Percentiles rank a stretch among this genome's conserved stretches.
Conservation (phyloP, 768 basidiomycete genomes). For the Leucocoprinus birnbaumii region DNA sequence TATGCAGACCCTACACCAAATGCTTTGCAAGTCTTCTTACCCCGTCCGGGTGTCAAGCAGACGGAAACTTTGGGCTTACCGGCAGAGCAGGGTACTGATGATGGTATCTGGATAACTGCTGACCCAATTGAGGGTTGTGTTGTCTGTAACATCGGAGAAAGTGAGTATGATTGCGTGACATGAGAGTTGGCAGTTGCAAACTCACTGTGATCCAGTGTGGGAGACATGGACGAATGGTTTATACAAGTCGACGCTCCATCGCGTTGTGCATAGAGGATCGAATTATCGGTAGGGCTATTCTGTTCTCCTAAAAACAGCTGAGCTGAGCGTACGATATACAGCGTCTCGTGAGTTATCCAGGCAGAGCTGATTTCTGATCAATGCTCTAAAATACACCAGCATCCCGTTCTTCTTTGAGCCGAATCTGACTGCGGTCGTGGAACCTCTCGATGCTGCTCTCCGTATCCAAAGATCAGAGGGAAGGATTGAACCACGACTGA, state of each 20-base stretch:
- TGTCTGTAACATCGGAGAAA: slow-evolving; percentile 92
- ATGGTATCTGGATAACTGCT: slow-evolving; percentile 78
- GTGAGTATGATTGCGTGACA: slow-evolving; percentile 37
- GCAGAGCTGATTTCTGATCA: neutral
- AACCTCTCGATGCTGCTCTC: slow-evolving; percentile 60
- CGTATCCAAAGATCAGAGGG: slow-evolving; percentile 28
- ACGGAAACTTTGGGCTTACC: slow-evolving; percentile 35
- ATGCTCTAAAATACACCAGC: slow-evolving; percentile 30
- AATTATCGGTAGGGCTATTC: slow-evolving; percentile 55
- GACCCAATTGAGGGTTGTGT: slow-evolving; percentile 82
- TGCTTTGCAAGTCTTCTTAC: slow-evolving; percentile 81
- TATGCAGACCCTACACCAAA: slow-evolving; percentile 76
- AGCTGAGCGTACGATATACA: slow-evolving; percentile 20
- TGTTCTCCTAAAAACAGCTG: neutral
- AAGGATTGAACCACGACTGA: slow-evolving; percentile 18
- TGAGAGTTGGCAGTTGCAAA: too few relatives aligned
- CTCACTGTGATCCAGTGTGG: slow-evolving; percentile 59
- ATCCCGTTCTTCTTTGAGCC: slow-evolving; percentile 96
- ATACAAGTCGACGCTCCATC: slow-evolving; percentile 85
- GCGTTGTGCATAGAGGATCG: slow-evolving; percentile 73
- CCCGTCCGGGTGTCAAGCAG: slow-evolving; percentile 31
- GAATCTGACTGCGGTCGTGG: slow-evolving; percentile 69
- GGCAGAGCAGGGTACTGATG: slow-evolving; percentile 49
- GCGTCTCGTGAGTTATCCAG: slow-evolving; percentile 62
- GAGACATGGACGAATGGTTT: slow-evolving; percentile 88